Evolutionary conservation across 1,284 basidiomycete genomes (phyloP).

Genomic region (Gymnopus androsaceus): DNA sequence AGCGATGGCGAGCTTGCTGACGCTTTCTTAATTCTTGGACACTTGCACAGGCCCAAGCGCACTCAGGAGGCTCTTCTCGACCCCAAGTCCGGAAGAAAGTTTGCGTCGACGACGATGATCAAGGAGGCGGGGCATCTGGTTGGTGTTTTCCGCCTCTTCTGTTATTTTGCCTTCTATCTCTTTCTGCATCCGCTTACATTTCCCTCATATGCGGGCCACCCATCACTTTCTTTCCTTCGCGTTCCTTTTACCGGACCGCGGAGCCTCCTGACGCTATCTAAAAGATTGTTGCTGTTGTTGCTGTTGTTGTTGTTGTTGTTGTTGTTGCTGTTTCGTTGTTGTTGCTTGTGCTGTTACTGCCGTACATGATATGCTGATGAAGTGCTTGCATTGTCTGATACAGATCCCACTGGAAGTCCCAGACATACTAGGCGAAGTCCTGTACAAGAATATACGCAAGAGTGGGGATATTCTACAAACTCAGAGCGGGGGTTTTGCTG

Average conservation of each 20-base stretch:
- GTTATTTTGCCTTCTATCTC: background rate
- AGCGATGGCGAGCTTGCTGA: background rate
- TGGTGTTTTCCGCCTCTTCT: conserved; percentile 19
- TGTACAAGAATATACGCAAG: conserved; percentile 12
- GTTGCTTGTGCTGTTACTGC: too few species aligned
- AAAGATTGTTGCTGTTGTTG: too few species aligned
- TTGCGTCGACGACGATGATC: conserved; percentile 41
- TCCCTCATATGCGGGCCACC: too few species aligned
- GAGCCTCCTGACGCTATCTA: too few species aligned
- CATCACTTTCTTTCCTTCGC: too few species aligned
- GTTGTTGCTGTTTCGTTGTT: background rate
- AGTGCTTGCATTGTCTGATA: background rate
- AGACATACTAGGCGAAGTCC: conserved; percentile 21
- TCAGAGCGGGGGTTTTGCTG: too few species aligned
- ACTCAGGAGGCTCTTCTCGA: conserved; percentile 50
- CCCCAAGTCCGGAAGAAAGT: conserved; percentile 42
- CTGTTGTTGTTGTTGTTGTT: too few species aligned
- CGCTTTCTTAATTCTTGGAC: conserved; percentile 1
- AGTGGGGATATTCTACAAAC: background rate
- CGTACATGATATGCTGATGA: too few species aligned
- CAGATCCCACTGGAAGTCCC: conserved; percentile 26
- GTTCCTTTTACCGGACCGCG: background rate
- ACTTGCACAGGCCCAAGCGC: conserved; percentile 36
- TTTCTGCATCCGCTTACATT: background rate
- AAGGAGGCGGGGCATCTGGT: conserved; percentile 52